These are phyloP conservation scores for Mycena chlorophos DNA, from an alignment of 768 basidiomycete genomes.

Conservation along the genomic window DNA sequence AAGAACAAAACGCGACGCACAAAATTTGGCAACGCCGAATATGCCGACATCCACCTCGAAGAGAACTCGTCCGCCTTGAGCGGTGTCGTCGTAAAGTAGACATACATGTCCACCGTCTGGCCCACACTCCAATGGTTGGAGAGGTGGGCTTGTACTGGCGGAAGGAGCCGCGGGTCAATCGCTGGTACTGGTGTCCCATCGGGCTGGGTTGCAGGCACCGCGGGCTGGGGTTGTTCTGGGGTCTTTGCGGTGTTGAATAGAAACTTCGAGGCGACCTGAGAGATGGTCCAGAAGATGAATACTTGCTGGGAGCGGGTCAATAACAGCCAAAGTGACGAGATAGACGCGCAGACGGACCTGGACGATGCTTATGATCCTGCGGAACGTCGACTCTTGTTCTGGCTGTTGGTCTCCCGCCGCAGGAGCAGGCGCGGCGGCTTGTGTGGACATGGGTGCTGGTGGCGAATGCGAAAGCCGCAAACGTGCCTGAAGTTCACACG, in stretches of 20 bases:
- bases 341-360: too few species aligned
- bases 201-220: constrained; percentile 16
- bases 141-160: constrained; percentile 53
- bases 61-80: constrained; percentile 62
- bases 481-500: too few species aligned
- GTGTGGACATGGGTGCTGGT: too few species aligned
- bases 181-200: constrained; percentile 28
- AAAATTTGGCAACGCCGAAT: constrained; percentile 60
- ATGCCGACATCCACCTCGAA: constrained; percentile 50
- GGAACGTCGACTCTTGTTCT: too few species aligned
- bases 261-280: constrained; percentile 44
- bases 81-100: constrained; percentile 65
- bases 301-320: too few species aligned
- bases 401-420: too few species aligned
- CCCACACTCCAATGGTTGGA: constrained; percentile 57
- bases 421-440: too few species aligned
- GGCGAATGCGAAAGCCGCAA: too few species aligned
- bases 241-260: constrained; percentile 17
- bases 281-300: constrained; percentile 62
- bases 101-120: constrained; percentile 65
- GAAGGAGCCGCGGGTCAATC: constrained; percentile 48
- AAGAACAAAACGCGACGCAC: too few species aligned
- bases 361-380: too few species aligned
- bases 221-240: constrained; percentile 35
- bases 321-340: too few species aligned